Percentiles rank a stretch among this genome's conserved stretches.
Conservation (phyloP, 2,329 filamentous ascomycete species). For the Aspergillus tamarii region DNA sequence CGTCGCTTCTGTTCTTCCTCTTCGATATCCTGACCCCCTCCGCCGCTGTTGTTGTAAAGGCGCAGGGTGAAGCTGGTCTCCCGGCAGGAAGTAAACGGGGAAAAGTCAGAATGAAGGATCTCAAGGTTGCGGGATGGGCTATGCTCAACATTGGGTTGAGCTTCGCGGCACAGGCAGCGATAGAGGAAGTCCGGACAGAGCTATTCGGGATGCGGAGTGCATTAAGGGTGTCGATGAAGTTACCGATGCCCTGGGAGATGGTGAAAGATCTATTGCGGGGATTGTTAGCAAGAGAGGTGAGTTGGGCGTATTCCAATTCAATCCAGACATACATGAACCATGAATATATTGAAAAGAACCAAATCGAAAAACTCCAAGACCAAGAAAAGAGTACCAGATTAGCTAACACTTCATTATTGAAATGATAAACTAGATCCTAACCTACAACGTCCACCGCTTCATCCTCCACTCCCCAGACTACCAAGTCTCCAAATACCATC, state of each 20-base stretch:
- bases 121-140: conserved; percentile 58
- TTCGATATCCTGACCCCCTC: conserved; percentile 74
- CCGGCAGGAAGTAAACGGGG: conserved; percentile 45
- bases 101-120: conserved; percentile 44
- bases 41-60: conserved; percentile 69
- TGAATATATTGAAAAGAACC: too few relatives aligned
- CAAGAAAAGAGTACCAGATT: background rate
- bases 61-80: conserved; percentile 59
- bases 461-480: conserved; percentile 64
- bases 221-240: conserved; percentile 59
- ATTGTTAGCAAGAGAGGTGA: conserved; percentile 61
- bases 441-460: conserved; percentile 73
- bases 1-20: conserved; percentile 71
- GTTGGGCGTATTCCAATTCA: conserved; percentile 16
- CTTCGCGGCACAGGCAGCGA: conserved; percentile 55
- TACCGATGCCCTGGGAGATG: conserved; percentile 67
- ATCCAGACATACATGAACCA: background rate
- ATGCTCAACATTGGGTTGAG: conserved; percentile 59
- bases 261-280: conserved; percentile 58
- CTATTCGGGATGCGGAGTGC: conserved; percentile 57
- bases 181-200: conserved; percentile 60
- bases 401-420: background rate
- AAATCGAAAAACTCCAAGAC: too few relatives aligned
- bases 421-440: conserved; percentile 29
- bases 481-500: conserved; percentile 59